Conservation (phyloP, 1,139 yeast species). For the Saccharomyces hybrid region DNA sequence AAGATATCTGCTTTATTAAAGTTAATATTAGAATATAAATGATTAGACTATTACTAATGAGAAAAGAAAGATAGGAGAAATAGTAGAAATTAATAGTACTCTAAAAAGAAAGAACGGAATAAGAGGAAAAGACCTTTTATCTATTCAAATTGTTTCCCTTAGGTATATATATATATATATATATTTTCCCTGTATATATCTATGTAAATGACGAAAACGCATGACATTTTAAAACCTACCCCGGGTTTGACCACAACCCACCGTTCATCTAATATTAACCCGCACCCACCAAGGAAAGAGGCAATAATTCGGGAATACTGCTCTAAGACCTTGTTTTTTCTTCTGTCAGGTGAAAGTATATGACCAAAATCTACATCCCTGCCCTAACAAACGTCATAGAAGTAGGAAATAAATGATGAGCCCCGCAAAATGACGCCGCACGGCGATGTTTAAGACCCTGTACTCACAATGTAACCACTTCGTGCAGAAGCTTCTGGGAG, state of each 20-base stretch:
- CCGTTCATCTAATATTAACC: neutral
- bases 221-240: neutral
- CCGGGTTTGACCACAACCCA: neutral
- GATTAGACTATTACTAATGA: neutral
- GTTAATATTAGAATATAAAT: too few species aligned
- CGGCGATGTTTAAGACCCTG: neutral
- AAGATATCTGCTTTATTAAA: neutral
- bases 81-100: neutral
- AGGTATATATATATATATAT: neutral
- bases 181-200: neutral
- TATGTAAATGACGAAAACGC: neutral
- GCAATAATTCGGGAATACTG: neutral
- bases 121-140: neutral
- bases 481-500: neutral
- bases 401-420: neutral
- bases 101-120: too few species aligned
- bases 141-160: neutral
- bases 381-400: neutral
- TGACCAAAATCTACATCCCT: neutral
- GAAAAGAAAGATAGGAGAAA: neutral
- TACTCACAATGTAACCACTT: neutral
- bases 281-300: neutral
- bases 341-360: neutral
- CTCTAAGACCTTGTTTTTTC: neutral
- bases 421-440: neutral